Conservation (phyloP, 805 yeast genomes). For the Ogataea thermomethanolica region DNA sequence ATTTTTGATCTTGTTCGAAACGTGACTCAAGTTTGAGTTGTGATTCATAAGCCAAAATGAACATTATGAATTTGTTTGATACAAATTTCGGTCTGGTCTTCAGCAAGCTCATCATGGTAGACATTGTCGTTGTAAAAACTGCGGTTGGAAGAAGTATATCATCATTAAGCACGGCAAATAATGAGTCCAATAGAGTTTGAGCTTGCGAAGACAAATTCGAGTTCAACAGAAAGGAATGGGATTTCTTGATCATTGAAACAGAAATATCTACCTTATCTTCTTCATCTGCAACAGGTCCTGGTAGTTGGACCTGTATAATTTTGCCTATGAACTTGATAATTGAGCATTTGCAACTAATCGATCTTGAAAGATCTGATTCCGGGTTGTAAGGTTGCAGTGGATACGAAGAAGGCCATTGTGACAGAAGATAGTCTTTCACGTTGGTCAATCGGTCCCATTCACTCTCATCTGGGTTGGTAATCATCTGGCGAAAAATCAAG, state of each 20-base stretch:
- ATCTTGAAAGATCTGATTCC: conserved; percentile 48
- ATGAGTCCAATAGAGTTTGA: conserved; percentile 58
- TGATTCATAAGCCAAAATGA: conserved; percentile 59
- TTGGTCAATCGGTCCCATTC: conserved; percentile 55
- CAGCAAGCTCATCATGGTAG: conserved; percentile 59
- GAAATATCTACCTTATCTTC: conserved; percentile 38
- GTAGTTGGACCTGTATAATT: conserved; percentile 51
- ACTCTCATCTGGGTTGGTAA: conserved; percentile 43
- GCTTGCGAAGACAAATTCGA: conserved; percentile 65
- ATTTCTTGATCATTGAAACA: conserved; percentile 45
- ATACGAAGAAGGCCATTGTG: conserved; percentile 54
- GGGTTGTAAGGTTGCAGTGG: conserved; percentile 49
- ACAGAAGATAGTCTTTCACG: conserved; percentile 57
- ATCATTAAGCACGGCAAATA: conserved; percentile 53
- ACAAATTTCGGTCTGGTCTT: conserved; percentile 62
- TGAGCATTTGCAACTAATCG: conserved; percentile 61
- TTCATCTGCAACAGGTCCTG: conserved; percentile 25
- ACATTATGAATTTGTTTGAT: conserved; percentile 50
- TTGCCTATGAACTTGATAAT: conserved; percentile 69
- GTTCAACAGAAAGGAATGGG: conserved; percentile 61
- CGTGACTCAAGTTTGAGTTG: conserved; percentile 53
- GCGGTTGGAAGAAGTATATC: conserved; percentile 56
- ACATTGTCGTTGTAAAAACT: conserved; percentile 62
- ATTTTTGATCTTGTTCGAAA: conserved; percentile 33
- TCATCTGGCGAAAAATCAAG: conserved; percentile 43